Evolutionary conservation across 2,329 filamentous ascomycete species (phyloP), one percentile per base, ranked within the genome.

Genomic region (Exophiala xenobiotica): DNA sequence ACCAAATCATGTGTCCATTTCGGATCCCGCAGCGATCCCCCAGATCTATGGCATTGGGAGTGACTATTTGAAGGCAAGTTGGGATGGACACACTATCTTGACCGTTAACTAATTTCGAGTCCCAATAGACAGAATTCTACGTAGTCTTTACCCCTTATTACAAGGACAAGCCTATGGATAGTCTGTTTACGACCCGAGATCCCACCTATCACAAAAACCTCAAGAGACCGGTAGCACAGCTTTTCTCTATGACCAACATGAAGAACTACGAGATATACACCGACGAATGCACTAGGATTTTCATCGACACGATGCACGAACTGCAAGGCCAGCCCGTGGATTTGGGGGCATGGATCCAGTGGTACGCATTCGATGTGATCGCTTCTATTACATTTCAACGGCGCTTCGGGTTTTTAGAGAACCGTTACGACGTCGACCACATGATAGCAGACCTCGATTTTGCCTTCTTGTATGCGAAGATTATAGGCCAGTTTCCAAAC

Each of bases 321-420:
- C 33, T 53, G 6, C 35, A 49, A 22, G 53, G 50, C 6, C 33
- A 49, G 19, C 22, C 49, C 4, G 20, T 57, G 27, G 53, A 61
- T 33, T 41, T 60, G 9, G 45, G 41, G 1, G 27, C 23, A 18
- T 90, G 87, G 87, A 70, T 91, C 49, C 87, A 91, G 64, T 90
- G 84, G 65, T 90, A 87, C 59, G 87, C 88, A 0, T 90, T 90
- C 61, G 87, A 91, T 63, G 86, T 90, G 8, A 89, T 57, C 22
- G 43, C 44, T 5, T 19, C 33, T 26, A 51, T 57, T 23, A 55
- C 54, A 1, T 57, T 57, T 69, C 83, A 81, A 65, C 87, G 87
- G 64, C 77, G 85, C 0, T 78, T 90, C 48, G 87, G 87, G 0
- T 90, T 90, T 58, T 70, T 91, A 1, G 86, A 91, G 67, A 77